These are phyloP conservation scores for Ustilago bromivora DNA, from an alignment of 1,284 basidiomycete species.

Conservation along the genomic window DNA sequence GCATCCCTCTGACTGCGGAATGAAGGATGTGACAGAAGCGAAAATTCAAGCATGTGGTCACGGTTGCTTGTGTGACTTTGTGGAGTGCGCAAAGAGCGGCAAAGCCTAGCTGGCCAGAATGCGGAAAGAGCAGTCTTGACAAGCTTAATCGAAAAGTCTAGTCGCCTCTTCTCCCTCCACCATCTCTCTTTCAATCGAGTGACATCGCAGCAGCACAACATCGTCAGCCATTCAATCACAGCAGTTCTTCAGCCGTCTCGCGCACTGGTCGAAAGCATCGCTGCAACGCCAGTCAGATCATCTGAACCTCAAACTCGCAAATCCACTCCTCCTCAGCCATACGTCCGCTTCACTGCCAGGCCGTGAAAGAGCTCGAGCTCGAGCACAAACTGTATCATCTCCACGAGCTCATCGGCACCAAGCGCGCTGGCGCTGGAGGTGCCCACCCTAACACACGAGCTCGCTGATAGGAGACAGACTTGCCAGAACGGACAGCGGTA, in stretches of 20 bases:
- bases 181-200: background rate
- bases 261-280: background rate
- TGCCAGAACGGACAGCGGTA: background rate
- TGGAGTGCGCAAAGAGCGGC: background rate
- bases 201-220: background rate
- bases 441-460: background rate
- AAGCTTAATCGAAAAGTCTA: background rate
- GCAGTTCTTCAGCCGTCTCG: background rate
- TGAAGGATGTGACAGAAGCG: background rate
- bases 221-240: background rate
- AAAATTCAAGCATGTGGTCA: background rate
- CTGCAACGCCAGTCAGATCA: background rate
- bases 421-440: background rate
- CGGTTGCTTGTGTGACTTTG: background rate
- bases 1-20: background rate
- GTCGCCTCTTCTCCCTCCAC: background rate
- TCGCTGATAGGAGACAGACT: background rate
- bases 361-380: too few relatives aligned
- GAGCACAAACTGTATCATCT: too few relatives aligned
- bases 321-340: background rate
- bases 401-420: too few relatives aligned
- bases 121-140: background rate
- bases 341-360: background rate
- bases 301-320: background rate
- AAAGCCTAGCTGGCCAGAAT: background rate